A percentile compares a stretch with the other conserved stretches of the same genome.
These are phyloP conservation scores for Trypanosomatidae sp. DNA, from an alignment of 208 protist genomes.

Conservation along the genomic window DNA sequence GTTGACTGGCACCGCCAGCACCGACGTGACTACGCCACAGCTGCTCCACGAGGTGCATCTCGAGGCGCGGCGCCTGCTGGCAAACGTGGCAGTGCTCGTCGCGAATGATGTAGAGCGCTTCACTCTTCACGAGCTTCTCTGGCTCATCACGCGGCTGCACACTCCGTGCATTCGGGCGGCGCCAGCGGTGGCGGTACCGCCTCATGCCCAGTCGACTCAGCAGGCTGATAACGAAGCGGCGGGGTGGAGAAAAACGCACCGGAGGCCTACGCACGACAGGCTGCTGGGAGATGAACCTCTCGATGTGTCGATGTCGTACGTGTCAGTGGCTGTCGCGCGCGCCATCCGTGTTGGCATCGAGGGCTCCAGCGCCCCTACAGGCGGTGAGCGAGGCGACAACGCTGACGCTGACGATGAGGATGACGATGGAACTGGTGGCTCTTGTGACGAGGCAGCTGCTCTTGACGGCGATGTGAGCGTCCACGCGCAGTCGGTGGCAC, in stretches of 20 bases:
- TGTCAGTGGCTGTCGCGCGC: slow-evolving; percentile 23
- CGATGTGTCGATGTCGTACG: slow-evolving; percentile 18
- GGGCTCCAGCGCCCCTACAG: neutral
- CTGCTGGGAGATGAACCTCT: neutral
- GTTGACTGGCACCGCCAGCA: neutral
- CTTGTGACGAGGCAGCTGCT: neutral
- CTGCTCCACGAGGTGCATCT: neutral
- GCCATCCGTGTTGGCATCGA: slow-evolving; percentile 6
- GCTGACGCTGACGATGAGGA: neutral
- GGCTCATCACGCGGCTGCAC: slow-evolving; percentile 25
- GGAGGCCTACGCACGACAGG: neutral
- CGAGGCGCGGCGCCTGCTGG: slow-evolving; percentile 30
- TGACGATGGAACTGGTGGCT: neutral
- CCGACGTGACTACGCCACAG: neutral
- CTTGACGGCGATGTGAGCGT: neutral
- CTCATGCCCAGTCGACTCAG: neutral
- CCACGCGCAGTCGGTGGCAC: neutral
- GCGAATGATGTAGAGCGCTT: slow-evolving; percentile 32
- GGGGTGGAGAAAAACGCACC: too few relatives aligned
- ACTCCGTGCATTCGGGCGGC: slow-evolving; percentile 8
- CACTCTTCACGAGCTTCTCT: slow-evolving; percentile 6
- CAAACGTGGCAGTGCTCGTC: slow-evolving; percentile 18
- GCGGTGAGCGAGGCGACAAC: neutral
- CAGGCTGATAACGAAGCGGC: neutral
- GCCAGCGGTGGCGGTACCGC: neutral